phyloP scores from a whole-genome alignment of 2,329 filamentous ascomycete genomes.

The Rutstroemia sp. region DNA sequence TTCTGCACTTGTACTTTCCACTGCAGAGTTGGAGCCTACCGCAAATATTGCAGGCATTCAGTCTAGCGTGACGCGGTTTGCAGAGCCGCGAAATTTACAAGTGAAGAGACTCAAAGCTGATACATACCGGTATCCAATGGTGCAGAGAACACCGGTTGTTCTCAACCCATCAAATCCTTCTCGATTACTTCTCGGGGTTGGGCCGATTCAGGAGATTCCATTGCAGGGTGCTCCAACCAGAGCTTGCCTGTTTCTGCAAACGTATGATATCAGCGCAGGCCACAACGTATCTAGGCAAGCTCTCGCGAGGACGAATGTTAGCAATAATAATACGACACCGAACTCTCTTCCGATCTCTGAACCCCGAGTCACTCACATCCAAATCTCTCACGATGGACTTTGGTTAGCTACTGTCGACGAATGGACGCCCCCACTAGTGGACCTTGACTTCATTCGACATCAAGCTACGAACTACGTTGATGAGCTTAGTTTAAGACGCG shows the following conservation, averaged over 20 bases:
- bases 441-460: slow-evolving; percentile 53
- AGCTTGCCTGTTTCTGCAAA: slow-evolving; percentile 65
- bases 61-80: slow-evolving; percentile 44
- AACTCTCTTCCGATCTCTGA: slow-evolving; percentile 66
- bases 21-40: slow-evolving; percentile 77
- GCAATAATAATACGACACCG: slow-evolving; percentile 68
- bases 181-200: slow-evolving; percentile 61
- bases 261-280: slow-evolving; percentile 74
- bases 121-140: slow-evolving; percentile 20
- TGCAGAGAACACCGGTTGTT: slow-evolving; percentile 45
- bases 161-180: slow-evolving; percentile 56
- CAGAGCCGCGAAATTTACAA: slow-evolving; percentile 43
- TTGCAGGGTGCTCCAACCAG: slow-evolving; percentile 42
- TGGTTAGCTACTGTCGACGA: slow-evolving; percentile 92
- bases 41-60: slow-evolving; percentile 82
- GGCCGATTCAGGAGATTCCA: slow-evolving; percentile 50
- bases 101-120: slow-evolving; percentile 40
- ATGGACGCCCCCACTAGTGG: slow-evolving; percentile 69
- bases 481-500: slow-evolving; percentile 48
- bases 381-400: slow-evolving; percentile 70
- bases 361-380: slow-evolving; percentile 68
- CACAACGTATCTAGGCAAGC: slow-evolving; percentile 81
- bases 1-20: slow-evolving; percentile 83
- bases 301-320: slow-evolving; percentile 79
- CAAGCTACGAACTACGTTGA: slow-evolving; percentile 37